These are phyloP conservation scores for Chaetomium sp. DNA, from an alignment of 2,329 filamentous ascomycete genomes.

Conservation along the genomic window DNA sequence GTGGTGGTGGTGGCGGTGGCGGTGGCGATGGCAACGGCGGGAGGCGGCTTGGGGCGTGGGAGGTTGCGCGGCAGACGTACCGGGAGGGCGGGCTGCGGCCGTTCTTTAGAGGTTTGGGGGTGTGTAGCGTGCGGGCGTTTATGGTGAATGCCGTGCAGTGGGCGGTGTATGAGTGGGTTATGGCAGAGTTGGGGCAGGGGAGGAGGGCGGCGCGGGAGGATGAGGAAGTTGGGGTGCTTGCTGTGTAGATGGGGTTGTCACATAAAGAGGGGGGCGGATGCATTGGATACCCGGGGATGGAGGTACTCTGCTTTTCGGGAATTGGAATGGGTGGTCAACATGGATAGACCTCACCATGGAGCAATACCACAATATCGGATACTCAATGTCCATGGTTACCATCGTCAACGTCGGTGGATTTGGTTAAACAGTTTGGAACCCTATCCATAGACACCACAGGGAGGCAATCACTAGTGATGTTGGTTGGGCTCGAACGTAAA, in stretches of 20 bases:
- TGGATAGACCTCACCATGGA: neutral
- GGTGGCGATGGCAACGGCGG: slow-evolving; percentile 1
- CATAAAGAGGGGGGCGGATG: neutral
- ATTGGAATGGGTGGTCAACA: neutral
- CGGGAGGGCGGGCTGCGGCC: slow-evolving; percentile 59
- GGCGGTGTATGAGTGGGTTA: slow-evolving; percentile 88
- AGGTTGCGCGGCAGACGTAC: slow-evolving; percentile 69
- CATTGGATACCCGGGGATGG: neutral
- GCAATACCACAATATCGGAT: neutral
- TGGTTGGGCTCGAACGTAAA: neutral
- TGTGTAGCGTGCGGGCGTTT: slow-evolving; percentile 86
- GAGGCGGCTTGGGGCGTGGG: slow-evolving; percentile 55
- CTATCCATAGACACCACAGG: neutral
- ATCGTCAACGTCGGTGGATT: neutral
- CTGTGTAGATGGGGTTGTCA: neutral
- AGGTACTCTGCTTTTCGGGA: neutral
- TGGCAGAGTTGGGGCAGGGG: slow-evolving; percentile 58
- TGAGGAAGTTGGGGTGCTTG: neutral
- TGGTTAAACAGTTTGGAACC: neutral
- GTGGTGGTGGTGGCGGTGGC: slow-evolving; percentile 24
- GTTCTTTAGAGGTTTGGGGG: slow-evolving; percentile 73
- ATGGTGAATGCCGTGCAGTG: slow-evolving; percentile 92
- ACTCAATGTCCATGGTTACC: neutral
- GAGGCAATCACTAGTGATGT: too few relatives aligned
- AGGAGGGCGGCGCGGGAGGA: slow-evolving; percentile 25